These are phyloP conservation scores for Persicaria tinctoria DNA, from an alignment of 148 eudicot genomes.

Conservation along the genomic window DNA sequence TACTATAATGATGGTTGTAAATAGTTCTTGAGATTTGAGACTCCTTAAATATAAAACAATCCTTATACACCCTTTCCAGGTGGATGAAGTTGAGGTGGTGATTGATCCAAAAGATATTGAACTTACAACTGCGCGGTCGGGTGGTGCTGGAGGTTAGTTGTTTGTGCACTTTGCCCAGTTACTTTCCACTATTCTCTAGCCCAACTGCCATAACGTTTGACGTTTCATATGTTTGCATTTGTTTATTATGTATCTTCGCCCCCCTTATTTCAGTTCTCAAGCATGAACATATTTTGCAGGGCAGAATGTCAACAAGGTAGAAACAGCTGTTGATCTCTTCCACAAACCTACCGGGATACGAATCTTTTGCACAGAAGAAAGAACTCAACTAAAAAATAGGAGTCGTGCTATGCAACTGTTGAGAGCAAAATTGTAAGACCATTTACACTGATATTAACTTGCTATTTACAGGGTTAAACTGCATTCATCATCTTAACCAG, in stretches of 20 bases:
- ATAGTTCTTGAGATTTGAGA: background rate
- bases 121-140: slow-evolving; percentile 94
- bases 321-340: slow-evolving; percentile 90
- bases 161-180: background rate
- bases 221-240: background rate
- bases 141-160: slow-evolving; percentile 95
- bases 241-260: background rate
- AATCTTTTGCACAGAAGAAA: slow-evolving; percentile 97
- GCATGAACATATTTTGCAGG: slow-evolving; percentile 46
- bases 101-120: slow-evolving; percentile 98
- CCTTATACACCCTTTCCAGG: slow-evolving; percentile 34
- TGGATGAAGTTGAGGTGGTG: slow-evolving; percentile 92
- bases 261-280: slow-evolving; percentile 12
- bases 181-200: background rate
- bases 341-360: slow-evolving; percentile 99
- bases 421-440: slow-evolving; percentile 81
- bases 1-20: slow-evolving; percentile 3
- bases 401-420: slow-evolving; percentile 84
- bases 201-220: background rate
- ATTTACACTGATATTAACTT: background rate
- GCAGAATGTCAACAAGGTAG: slow-evolving; percentile 99
- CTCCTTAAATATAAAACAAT: background rate
- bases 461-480: background rate
- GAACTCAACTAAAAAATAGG: slow-evolving; percentile 81
- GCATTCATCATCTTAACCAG: background rate